Evolutionary conservation across 163 green algal genomes (phyloP), one percentile per base, ranked within the genome.

Genomic region (Chlamydomonas reinhardtii): DNA sequence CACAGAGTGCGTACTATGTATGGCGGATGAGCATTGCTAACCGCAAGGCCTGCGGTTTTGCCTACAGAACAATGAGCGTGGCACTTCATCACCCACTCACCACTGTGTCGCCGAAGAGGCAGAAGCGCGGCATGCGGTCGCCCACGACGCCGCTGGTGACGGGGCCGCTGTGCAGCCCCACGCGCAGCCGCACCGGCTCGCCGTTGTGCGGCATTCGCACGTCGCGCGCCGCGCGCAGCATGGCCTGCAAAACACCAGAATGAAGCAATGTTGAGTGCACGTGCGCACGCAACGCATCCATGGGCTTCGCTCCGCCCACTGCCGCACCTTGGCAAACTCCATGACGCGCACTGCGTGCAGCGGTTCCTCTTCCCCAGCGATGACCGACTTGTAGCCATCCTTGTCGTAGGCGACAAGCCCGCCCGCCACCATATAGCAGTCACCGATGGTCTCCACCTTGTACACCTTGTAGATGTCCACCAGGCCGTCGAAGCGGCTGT

Each of bases 101-200:
- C 32, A 91, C 87, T 19, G 83, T 88, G 77, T 91, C 68, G 1
- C 86, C 86, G 37, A 90, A 90, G 29, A 90, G 56, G 78, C 86
- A 90, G 78, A 87, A 90, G 56, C 59, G 62, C 62, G 62, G 62
- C 62, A 70, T 70, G 25, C 59, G 59, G 59, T 65, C 59, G 32
- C 82, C 88, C 37, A 91, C 88, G 32, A 91, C 72, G 16, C 88
- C 88, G 37, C 64, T 83, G 43, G 72, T 84, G 54, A 74, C 85
- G 52, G 77, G 56, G 12, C 88, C 88, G 11, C 54, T 82, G 76
- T 91, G 88, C 22, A 91, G 84, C 48, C 88, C 88, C n/a, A 91
- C 73, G 9, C 88, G 72, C 65, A 91, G 27, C 37, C 82, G 70
- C 66, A 91, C 79, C 3, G 75, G 83, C 59, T 82, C 74, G 32